These are phyloP conservation scores for Phytophthora hybrid DNA, from an alignment of 352 stramenopile species.

Conservation along the genomic window DNA sequence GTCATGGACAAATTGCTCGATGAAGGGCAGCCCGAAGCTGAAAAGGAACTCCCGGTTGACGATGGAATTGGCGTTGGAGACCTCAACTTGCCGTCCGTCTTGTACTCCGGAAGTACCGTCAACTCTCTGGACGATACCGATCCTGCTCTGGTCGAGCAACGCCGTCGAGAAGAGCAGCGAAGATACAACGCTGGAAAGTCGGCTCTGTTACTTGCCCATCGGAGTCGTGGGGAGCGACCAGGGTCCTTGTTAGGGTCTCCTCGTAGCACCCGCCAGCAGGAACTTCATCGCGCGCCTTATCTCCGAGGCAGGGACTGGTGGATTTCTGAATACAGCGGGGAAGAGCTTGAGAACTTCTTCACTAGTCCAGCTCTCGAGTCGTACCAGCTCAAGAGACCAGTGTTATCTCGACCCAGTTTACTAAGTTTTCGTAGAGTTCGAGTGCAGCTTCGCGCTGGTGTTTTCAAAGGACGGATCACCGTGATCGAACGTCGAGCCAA, in stretches of 20 bases:
- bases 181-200: conserved; percentile 61
- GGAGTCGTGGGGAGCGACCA: neutral
- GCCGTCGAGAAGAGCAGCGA: conserved; percentile 54
- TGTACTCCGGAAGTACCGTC: conserved; percentile 25
- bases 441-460: conserved; percentile 65
- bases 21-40: conserved; percentile 30
- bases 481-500: conserved; percentile 51
- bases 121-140: conserved; percentile 34
- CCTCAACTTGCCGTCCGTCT: conserved; percentile 39
- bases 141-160: conserved; percentile 62
- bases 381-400: conserved; percentile 72
- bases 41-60: conserved; percentile 31
- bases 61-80: conserved; percentile 74
- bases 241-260: conserved; percentile 16
- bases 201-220: conserved; percentile 43
- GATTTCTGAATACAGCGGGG: conserved; percentile 67
- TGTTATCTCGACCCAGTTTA: conserved; percentile 65
- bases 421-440: conserved; percentile 60
- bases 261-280: conserved; percentile 20
- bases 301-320: conserved; percentile 77
- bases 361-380: conserved; percentile 76
- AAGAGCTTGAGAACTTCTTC: conserved; percentile 86
- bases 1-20: conserved; percentile 21
- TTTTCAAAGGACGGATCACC: conserved; percentile 85
- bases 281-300: conserved; percentile 50